Evolutionary conservation across 2,329 filamentous ascomycete species (phyloP).

Genomic region (Dryadomyces sulphureus): DNA sequence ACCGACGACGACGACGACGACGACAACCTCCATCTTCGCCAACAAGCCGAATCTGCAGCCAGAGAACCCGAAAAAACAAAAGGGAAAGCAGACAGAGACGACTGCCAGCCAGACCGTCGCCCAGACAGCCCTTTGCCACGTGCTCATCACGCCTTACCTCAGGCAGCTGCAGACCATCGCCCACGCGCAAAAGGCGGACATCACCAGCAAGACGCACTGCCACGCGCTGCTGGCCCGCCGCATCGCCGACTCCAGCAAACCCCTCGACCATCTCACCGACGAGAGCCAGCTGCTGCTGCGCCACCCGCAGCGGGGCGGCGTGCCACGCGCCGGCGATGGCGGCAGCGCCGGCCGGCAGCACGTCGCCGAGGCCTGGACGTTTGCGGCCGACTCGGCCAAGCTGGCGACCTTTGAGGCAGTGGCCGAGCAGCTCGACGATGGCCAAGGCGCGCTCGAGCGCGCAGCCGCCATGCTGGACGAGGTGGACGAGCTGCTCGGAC

Average conservation of each 20-base stretch:
- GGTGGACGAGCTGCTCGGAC: slow-evolving; percentile 32
- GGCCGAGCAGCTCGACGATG: slow-evolving; percentile 43
- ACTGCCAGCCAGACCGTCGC: neutral
- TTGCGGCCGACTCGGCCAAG: slow-evolving; percentile 44
- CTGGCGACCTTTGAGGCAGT: slow-evolving; percentile 42
- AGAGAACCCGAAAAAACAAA: neutral
- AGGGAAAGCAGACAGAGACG: neutral
- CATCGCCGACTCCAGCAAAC: slow-evolving; percentile 32
- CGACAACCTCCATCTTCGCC: slow-evolving; percentile 1
- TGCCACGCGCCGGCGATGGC: neutral
- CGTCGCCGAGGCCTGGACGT: slow-evolving; percentile 41
- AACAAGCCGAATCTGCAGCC: slow-evolving; percentile 17
- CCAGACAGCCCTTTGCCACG: slow-evolving; percentile 7
- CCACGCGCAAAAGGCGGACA: slow-evolving; percentile 39
- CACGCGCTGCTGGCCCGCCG: slow-evolving; percentile 34
- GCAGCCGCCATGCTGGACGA: slow-evolving; percentile 34
- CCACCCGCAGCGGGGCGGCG: slow-evolving; percentile 26
- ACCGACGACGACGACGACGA: neutral
- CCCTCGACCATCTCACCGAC: slow-evolving; percentile 39
- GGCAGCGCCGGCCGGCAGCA: slow-evolving; percentile 10
- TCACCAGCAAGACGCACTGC: slow-evolving; percentile 44
- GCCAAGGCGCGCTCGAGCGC: slow-evolving; percentile 38
- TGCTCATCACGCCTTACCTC: slow-evolving; percentile 42
- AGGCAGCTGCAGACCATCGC: slow-evolving; percentile 36
- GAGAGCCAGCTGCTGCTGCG: slow-evolving; percentile 46